Percentiles rank a stretch among this genome's conserved stretches.
These are phyloP conservation scores for Cantharellus cinnabarinus DNA, from an alignment of 768 basidiomycete genomes.

Conservation along the genomic window DNA sequence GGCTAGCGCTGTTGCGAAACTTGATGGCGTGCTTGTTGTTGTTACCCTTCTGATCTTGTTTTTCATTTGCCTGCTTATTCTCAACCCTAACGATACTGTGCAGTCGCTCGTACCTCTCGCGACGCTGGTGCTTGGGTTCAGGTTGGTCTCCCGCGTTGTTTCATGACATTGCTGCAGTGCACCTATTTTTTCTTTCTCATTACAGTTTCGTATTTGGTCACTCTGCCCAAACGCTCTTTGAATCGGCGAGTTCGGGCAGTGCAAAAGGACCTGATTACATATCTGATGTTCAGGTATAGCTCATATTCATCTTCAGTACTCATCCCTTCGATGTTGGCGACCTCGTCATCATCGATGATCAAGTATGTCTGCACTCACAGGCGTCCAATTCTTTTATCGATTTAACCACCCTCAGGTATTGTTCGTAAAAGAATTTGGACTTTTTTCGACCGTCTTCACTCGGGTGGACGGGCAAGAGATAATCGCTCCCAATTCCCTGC, in stretches of 20 bases:
- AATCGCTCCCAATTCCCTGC: constrained; percentile 53
- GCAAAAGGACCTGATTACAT: not conserved
- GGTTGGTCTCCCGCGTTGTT: not conserved
- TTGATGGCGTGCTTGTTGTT: constrained; percentile 51
- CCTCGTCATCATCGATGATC: constrained; percentile 60
- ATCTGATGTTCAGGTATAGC: constrained; percentile 19
- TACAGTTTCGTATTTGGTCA: constrained; percentile 63
- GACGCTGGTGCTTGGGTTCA: constrained; percentile 57
- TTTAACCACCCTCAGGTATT: constrained; percentile 15
- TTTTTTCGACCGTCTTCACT: constrained; percentile 60
- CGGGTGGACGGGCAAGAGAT: constrained; percentile 54
- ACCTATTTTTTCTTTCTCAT: not conserved
- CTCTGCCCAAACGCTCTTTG: constrained; percentile 58
- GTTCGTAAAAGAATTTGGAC: constrained; percentile 54
- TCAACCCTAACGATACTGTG: constrained; percentile 43
- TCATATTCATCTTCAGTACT: constrained; percentile 71
- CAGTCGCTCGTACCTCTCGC: constrained; percentile 60
- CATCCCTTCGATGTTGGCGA: constrained; percentile 78
- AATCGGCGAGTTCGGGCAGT: constrained; percentile 31
- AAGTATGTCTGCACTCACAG: constrained; percentile 18
- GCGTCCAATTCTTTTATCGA: not conserved
- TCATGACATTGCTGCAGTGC: not conserved
- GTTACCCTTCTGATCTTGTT: constrained; percentile 36
- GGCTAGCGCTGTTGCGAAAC: constrained; percentile 53
- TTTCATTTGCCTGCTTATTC: constrained; percentile 56